These are phyloP conservation scores for Alternaria rosae DNA, from an alignment of 2,329 filamentous ascomycete genomes.

Conservation along the genomic window DNA sequence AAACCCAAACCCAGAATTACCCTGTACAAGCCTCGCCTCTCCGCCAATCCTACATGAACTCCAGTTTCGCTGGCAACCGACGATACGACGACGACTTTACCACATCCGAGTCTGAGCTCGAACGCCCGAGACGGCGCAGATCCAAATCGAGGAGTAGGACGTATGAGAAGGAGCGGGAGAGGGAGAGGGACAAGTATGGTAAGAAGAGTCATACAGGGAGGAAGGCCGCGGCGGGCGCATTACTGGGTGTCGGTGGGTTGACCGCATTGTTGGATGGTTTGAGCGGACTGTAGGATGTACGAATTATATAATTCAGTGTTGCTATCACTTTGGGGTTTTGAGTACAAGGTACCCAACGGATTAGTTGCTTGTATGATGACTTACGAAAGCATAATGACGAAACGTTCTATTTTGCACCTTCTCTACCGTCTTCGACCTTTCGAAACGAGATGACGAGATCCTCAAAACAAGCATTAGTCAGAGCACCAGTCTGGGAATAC, in stretches of 20 bases:
- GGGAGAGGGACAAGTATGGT: slow-evolving; percentile 6
- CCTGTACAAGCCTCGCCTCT: slow-evolving; percentile 25
- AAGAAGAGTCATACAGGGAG: slow-evolving; percentile 36
- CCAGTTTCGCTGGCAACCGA: neutral
- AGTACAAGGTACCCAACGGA: neutral
- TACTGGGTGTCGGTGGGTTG: slow-evolving; percentile 49
- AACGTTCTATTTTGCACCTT: too few species aligned
- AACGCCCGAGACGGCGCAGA: slow-evolving; percentile 23
- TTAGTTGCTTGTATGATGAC: neutral
- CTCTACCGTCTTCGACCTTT: neutral
- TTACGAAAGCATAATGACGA: neutral
- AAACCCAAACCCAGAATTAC: slow-evolving; percentile 6
- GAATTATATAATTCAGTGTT: neutral
- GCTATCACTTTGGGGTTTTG: neutral
- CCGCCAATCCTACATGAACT: slow-evolving; percentile 19
- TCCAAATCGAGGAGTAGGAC: slow-evolving; percentile 21
- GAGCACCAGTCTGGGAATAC: neutral
- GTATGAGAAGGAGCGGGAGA: slow-evolving; percentile 11
- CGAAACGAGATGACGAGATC: neutral
- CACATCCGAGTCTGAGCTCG: slow-evolving; percentile 36
- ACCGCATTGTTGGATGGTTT: slow-evolving; percentile 49
- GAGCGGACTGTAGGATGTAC: slow-evolving; percentile 25
- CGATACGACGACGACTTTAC: slow-evolving; percentile 26
- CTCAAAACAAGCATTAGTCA: neutral
- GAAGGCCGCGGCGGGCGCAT: slow-evolving; percentile 41